phyloP scores from a whole-genome alignment of 2,329 filamentous ascomycete species.

The Blumeria hordei region DNA sequence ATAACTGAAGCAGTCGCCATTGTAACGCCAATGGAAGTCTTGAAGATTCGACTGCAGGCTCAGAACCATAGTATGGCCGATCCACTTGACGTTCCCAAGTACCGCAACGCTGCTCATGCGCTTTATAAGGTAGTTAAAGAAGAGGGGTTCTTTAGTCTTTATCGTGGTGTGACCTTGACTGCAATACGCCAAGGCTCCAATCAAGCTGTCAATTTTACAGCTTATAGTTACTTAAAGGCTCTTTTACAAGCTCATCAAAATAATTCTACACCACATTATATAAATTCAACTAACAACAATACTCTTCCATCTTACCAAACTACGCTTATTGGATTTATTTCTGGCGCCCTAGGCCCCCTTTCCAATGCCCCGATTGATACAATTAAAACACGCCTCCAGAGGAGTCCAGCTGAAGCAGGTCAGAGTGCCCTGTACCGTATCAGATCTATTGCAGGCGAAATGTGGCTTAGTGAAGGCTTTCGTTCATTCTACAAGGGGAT shows the following conservation, averaged over 20 bases:
- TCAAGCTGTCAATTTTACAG: slow-evolving; percentile 97
- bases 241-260: slow-evolving; percentile 49
- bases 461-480: slow-evolving; percentile 66
- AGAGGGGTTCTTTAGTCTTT: slow-evolving; percentile 69
- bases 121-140: slow-evolving; percentile 76
- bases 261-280: slow-evolving; percentile 22
- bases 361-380: slow-evolving; percentile 97
- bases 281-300: slow-evolving; percentile 15
- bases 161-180: slow-evolving; percentile 81
- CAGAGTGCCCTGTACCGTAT: slow-evolving; percentile 65
- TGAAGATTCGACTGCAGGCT: slow-evolving; percentile 95
- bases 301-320: slow-evolving; percentile 76
- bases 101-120: slow-evolving; percentile 71
- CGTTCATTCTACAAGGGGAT: slow-evolving; percentile 98
- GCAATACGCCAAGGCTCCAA: slow-evolving; percentile 88
- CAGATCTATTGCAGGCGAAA: slow-evolving; percentile 49
- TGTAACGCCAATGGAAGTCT: slow-evolving; percentile 95
- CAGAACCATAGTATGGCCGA: slow-evolving; percentile 97
- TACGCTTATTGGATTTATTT: slow-evolving; percentile 63
- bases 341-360: slow-evolving; percentile 82
- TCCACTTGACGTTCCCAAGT: slow-evolving; percentile 86
- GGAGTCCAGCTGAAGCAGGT: slow-evolving; percentile 59
- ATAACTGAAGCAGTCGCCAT: slow-evolving; percentile 91
- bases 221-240: slow-evolving; percentile 83
- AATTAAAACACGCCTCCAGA: slow-evolving; percentile 92